These are phyloP conservation scores for Quercus suber DNA, from an alignment of 306 rosid genomes.

Conservation along the genomic window DNA sequence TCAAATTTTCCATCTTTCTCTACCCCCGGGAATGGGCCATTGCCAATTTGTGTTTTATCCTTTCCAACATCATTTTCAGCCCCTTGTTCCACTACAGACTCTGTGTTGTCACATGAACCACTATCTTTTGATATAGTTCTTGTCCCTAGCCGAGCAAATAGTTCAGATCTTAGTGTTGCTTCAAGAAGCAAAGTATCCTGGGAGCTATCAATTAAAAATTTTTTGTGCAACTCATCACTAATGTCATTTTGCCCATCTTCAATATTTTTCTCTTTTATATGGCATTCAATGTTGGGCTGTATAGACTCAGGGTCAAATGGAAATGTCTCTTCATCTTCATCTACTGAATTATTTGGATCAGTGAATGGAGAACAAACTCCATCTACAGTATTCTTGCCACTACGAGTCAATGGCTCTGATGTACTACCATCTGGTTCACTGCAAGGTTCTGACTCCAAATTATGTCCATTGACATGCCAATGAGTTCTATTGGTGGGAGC, in stretches of 20 bases:
- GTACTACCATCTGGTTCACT: conserved; percentile 77
- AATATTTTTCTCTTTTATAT: conserved; percentile 24
- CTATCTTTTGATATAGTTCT: conserved; percentile 36
- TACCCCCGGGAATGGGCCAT: conserved; percentile 21
- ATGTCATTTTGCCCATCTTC: conserved; percentile 32
- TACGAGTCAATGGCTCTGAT: conserved; percentile 63
- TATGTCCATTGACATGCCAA: conserved; percentile 43
- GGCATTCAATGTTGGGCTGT: conserved; percentile 35
- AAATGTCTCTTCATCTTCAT: conserved; percentile 71
- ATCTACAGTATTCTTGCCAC: conserved; percentile 47
- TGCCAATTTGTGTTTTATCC: conserved; percentile 30
- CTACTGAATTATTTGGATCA: conserved; percentile 56
- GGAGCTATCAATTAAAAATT: conserved; percentile 26
- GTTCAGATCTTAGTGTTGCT: conserved; percentile 74
- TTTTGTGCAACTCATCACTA: conserved; percentile 34
- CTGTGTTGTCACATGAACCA: conserved; percentile 35
- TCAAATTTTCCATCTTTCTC: conserved; percentile 29
- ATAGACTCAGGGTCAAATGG: conserved; percentile 47
- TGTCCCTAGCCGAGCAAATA: conserved; percentile 65
- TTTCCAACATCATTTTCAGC: conserved; percentile 50
- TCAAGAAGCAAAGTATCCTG: conserved; percentile 81
- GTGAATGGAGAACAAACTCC: conserved; percentile 60
- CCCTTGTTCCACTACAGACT: conserved; percentile 43
- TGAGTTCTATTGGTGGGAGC: conserved; percentile 35
- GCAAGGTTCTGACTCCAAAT: conserved; percentile 60